Base-by-base conservation (phyloP, 345 rosid species). In the Pistacia atlantica region DNA sequence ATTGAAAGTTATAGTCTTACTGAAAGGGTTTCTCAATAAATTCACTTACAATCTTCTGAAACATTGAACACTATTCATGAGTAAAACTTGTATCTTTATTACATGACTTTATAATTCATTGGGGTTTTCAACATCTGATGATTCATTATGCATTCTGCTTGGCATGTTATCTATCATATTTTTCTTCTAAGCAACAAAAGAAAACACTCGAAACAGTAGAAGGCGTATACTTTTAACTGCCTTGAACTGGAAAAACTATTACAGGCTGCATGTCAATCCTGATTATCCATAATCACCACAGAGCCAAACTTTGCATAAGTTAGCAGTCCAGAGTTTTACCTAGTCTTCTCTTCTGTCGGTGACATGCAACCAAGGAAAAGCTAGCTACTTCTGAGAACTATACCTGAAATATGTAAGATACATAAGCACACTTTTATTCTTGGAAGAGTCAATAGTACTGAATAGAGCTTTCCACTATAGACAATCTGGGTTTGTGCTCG, bases 401-500 rank as follows among this genome's bases (percentile, higher is more conserved):
- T 37, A 37, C 52, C 33, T 52, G 65, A 66, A 68, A 76, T 54
- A 37, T 11, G n/a, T 35, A 22, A 42, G 59, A 80, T 4, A 17
- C 4, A 42, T 46, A 57, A 49, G 55, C 64, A 57, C 64, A 57
- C 18, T 45, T 71, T 37, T 1, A 61, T 35, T 54, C 57, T 1
- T 14, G 35, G 35, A 42, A 49, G 75, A 35, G 77, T 79, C 82
- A 76, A 69, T 22, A 81, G 60, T 69, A 83, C 72, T 72, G 68
- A 37, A 79, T 82, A 45, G 80, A 73, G 72, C 82, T 80, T 73
- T 88, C 84, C 51, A 75, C 75, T 55, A 79, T 48, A 49, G 88
- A 75, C 69, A 78, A 80, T 17, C 75, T 81, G 54, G 90, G 87
- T 83, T 87, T 93, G 78, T 86, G 88, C 80, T 93, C 97, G 4